Evolutionary conservation across 2,329 filamentous ascomycete genomes (phyloP).

Genomic region (Boeremia exigua): DNA sequence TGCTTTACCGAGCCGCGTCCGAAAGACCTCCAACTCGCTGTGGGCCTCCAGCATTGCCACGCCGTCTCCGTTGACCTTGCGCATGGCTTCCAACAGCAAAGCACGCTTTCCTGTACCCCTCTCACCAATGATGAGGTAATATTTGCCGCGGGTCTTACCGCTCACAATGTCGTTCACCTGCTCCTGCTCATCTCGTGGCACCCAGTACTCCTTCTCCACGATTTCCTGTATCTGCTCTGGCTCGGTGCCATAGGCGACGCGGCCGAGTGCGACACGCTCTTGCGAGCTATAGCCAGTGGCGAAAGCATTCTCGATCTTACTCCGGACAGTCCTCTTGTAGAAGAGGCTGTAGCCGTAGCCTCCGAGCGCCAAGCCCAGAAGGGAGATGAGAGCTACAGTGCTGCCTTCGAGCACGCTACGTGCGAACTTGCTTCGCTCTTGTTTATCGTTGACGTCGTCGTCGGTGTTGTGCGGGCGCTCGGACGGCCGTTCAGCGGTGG

Average conservation of each 20-base stretch:
- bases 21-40: slow-evolving; percentile 91
- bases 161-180: slow-evolving; percentile 81
- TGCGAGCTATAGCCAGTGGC: slow-evolving; percentile 43
- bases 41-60: slow-evolving; percentile 96
- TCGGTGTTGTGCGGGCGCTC: not conserved
- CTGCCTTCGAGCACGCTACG: slow-evolving; percentile 44
- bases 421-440: slow-evolving; percentile 38
- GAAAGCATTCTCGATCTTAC: slow-evolving; percentile 46
- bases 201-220: slow-evolving; percentile 71
- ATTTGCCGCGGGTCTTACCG: slow-evolving; percentile 76
- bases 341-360: slow-evolving; percentile 44
- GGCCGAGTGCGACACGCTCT: slow-evolving; percentile 40
- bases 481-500: not conserved
- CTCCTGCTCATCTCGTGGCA: slow-evolving; percentile 78
- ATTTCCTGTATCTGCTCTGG: slow-evolving; percentile 37
- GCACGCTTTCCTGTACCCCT: slow-evolving; percentile 96
- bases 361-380: slow-evolving; percentile 41
- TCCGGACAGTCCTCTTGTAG: slow-evolving; percentile 39
- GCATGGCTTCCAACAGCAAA: slow-evolving; percentile 94
- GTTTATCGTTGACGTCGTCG: slow-evolving; percentile 4
- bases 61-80: slow-evolving; percentile 83
- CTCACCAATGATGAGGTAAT: slow-evolving; percentile 89
- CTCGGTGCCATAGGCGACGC: slow-evolving; percentile 37
- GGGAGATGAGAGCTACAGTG: slow-evolving; percentile 43
- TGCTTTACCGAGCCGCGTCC: slow-evolving; percentile 88